phyloP scores from a whole-genome alignment of 495 filamentous ascomycete species.

The Talaromyces borbonicus region DNA sequence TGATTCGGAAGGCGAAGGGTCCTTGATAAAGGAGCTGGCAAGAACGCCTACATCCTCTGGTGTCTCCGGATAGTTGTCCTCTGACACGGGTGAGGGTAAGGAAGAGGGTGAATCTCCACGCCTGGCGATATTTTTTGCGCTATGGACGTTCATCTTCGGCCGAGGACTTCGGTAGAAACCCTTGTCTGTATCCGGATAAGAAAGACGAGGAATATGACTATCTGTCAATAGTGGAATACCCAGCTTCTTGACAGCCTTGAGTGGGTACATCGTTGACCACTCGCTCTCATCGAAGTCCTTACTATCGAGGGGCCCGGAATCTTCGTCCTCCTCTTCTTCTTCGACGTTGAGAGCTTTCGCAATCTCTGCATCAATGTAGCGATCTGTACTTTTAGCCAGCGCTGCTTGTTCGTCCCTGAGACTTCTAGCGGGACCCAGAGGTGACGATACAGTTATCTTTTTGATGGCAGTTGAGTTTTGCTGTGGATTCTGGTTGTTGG shows the following conservation, averaged over 20 bases:
- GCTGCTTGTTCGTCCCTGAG: slow-evolving; percentile 6
- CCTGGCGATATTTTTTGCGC: too few species aligned
- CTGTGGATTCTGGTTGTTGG: neutral
- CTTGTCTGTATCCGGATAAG: slow-evolving; percentile 15
- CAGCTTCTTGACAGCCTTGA: slow-evolving; percentile 9
- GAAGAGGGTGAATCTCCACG: too few species aligned
- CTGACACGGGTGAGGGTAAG: too few species aligned
- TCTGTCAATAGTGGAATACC: slow-evolving; percentile 3
- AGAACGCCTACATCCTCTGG: slow-evolving; percentile 5
- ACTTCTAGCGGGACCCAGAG: neutral
- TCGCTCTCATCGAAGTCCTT: slow-evolving; percentile 1
- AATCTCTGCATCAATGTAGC: slow-evolving; percentile 7
- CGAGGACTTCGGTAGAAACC: neutral
- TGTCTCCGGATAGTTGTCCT: slow-evolving; percentile 2
- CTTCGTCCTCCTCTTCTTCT: neutral
- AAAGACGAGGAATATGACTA: slow-evolving; percentile 9
- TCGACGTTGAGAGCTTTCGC: slow-evolving; percentile 6
- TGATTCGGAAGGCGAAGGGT: neutral
- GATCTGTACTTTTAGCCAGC: slow-evolving; percentile 5
- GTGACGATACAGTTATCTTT: neutral
- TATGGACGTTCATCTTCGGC: neutral
- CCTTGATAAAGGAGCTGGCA: slow-evolving; percentile 1
- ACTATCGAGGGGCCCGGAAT: neutral
- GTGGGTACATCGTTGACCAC: slow-evolving; percentile 8
- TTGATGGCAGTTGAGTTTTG: neutral